Evolutionary conservation across 2,329 filamentous ascomycete species (phyloP).

Genomic region (Fonsecaea multimorphosa): DNA sequence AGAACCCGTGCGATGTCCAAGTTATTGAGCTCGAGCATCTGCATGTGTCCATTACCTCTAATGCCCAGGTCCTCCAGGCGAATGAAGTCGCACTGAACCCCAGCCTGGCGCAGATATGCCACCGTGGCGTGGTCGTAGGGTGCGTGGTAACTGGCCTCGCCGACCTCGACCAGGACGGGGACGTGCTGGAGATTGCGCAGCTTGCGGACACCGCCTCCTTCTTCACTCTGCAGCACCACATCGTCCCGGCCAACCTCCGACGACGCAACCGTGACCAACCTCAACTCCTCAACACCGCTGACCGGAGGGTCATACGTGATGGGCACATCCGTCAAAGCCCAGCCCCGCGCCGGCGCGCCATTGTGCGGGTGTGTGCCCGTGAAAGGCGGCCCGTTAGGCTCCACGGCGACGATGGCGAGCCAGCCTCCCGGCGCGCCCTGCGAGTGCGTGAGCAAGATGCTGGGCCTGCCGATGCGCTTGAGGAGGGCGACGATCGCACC

Average conservation of each 20-base stretch:
- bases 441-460: conserved; percentile 59
- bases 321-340: conserved; percentile 50
- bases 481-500: conserved; percentile 46
- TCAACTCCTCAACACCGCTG: neutral
- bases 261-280: neutral
- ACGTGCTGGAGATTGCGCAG: conserved; percentile 58
- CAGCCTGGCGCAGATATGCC: conserved; percentile 60
- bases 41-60: conserved; percentile 59
- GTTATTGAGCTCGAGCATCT: conserved; percentile 7
- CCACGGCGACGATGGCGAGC: conserved; percentile 58
- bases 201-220: conserved; percentile 46
- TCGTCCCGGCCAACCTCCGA: neutral
- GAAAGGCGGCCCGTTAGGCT: conserved; percentile 62
- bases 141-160: conserved; percentile 61
- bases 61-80: conserved; percentile 51
- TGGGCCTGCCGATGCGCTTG: conserved; percentile 49
- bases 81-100: conserved; percentile 54
- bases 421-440: conserved; percentile 56
- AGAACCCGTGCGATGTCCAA: neutral
- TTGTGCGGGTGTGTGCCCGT: conserved; percentile 45
- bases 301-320: neutral
- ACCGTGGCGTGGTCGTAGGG: conserved; percentile 63
- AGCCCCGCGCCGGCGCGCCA: conserved; percentile 41
- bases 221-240: neutral
- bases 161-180: conserved; percentile 58